A percentile compares a stretch with the other conserved stretches of the same genome.
These are phyloP conservation scores for Lachnellula arida DNA, from an alignment of 2,329 filamentous ascomycete genomes.

Conservation along the genomic window DNA sequence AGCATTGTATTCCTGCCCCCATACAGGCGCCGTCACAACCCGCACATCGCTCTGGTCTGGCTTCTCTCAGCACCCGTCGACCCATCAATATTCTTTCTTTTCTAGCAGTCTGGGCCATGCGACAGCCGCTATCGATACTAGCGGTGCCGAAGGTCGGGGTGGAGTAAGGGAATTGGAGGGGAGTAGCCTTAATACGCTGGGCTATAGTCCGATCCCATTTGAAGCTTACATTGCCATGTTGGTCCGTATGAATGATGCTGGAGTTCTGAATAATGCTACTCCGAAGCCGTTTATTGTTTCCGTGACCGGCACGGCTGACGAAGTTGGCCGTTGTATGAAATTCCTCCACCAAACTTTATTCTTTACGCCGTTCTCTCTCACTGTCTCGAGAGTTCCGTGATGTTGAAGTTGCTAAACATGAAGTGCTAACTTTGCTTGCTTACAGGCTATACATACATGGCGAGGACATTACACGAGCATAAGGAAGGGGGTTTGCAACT, in stretches of 20 bases:
- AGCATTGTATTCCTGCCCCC: slow-evolving; percentile 53
- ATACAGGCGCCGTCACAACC: slow-evolving; percentile 70
- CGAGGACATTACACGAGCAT: slow-evolving; percentile 15
- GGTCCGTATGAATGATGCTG: slow-evolving; percentile 38
- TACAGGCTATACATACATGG: slow-evolving; percentile 33
- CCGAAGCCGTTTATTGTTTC: slow-evolving; percentile 64
- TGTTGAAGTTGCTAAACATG: too few relatives aligned
- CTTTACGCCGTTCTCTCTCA: too few relatives aligned
- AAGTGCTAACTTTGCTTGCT: too few relatives aligned
- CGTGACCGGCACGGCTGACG: slow-evolving; percentile 58
- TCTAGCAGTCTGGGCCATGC: slow-evolving; percentile 37
- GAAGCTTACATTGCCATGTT: slow-evolving; percentile 55
- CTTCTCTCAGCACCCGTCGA: slow-evolving; percentile 55
- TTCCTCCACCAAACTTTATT: too few relatives aligned
- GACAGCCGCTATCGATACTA: slow-evolving; percentile 6
- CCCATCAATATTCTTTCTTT: slow-evolving; percentile 66
- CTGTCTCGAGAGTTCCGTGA: too few relatives aligned
- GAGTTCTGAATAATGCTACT: not conserved
- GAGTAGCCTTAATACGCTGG: slow-evolving; percentile 63
- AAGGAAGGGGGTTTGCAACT: slow-evolving; percentile 24
- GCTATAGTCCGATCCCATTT: slow-evolving; percentile 65
- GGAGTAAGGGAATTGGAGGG: slow-evolving; percentile 23
- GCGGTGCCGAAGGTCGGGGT: slow-evolving; percentile 10
- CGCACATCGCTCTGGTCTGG: slow-evolving; percentile 62
- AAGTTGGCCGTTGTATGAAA: slow-evolving; percentile 52